Conservation (phyloP, 768 basidiomycete species). For the Clitopilus passeckerianus region DNA sequence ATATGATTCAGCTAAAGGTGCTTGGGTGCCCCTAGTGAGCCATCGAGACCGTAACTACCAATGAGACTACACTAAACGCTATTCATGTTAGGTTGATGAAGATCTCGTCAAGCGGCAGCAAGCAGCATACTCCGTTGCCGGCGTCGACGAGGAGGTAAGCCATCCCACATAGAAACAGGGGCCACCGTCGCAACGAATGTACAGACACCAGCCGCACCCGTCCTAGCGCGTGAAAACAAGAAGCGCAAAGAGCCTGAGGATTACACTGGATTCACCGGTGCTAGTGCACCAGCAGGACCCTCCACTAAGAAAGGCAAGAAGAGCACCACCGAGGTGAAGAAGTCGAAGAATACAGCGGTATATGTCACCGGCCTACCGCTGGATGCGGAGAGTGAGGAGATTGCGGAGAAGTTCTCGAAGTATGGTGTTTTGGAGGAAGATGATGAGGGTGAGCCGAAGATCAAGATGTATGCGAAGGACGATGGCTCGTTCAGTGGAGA, state of each 20-base stretch:
- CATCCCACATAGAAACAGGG: slow-evolving; percentile 6
- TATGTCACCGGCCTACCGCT: slow-evolving; percentile 82
- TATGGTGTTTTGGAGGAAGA: slow-evolving; percentile 94
- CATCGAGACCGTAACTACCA: neutral
- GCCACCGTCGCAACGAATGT: slow-evolving; percentile 12
- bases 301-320: slow-evolving; percentile 69
- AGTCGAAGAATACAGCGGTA: slow-evolving; percentile 90
- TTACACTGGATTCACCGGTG: slow-evolving; percentile 47
- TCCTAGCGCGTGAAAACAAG: slow-evolving; percentile 74
- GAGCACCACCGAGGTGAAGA: slow-evolving; percentile 49
- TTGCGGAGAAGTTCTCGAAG: slow-evolving; percentile 83
- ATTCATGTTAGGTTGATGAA: slow-evolving; percentile 66
- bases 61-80: neutral
- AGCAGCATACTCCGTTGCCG: slow-evolving; percentile 87
- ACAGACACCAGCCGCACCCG: slow-evolving; percentile 85
- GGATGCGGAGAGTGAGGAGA: slow-evolving; percentile 68
- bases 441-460: slow-evolving; percentile 84
- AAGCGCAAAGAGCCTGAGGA: slow-evolving; percentile 76
- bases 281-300: slow-evolving; percentile 32
- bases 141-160: slow-evolving; percentile 91
- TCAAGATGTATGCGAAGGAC: slow-evolving; percentile 92
- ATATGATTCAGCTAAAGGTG: slow-evolving; percentile 70
- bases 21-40: slow-evolving; percentile 83
- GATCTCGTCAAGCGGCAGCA: slow-evolving; percentile 86
- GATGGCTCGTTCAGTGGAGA: slow-evolving; percentile 90